Base-by-base conservation (phyloP, 129 eudicot genomes). In the Rutidosis leptorrhynchoides region DNA sequence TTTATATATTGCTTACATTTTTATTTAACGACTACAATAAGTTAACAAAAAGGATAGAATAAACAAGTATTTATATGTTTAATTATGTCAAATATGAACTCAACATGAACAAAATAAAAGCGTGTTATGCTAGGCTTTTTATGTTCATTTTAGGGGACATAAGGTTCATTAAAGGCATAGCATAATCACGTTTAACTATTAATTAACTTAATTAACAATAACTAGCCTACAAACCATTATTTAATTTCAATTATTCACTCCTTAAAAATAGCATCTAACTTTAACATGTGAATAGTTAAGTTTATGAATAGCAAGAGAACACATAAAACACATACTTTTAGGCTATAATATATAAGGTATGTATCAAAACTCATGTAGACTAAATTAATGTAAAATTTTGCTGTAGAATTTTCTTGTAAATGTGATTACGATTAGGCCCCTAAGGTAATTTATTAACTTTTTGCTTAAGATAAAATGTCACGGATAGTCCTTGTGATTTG, bases 141-240 rank as follows among this genome's bases (percentile, higher is more conserved):
- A 43, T 22, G 55, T 58, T 70, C 56, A 21, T 12, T 40, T 37
- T 23, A 71, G 76, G 76, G 76, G 68, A 71, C 76, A 71, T 9
- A 26, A 60, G 76, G 76, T 71, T 71, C 52, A 37, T 24, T 60
- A 71, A 71, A 60, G 76, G 25, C 61, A 71, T 71, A 29, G 37
- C 76, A 71, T 61, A 17, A 30, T 56, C 33, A 56, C 17, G 33
- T 24, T 21, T 26, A 56, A 11, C 25, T 25, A 25, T 56, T 25
- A 56, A 25, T 56, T 25, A 56, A 56, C 61, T 56, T 56, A 49
- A n/a, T 56, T 56, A 56, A 56, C 33, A 56, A 56, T 14, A 56
- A 24, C 61, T 56, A 56, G 61, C 61, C 61, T 56, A 23, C 33
- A 56, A 3, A 56, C 30, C 7, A 23, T 9, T 54, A 54, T 54